Evolutionary conservation across 2,329 filamentous ascomycete genomes (phyloP), one percentile per base, ranked within the genome.

Genomic region (Tolypocladium ovalisporum): DNA sequence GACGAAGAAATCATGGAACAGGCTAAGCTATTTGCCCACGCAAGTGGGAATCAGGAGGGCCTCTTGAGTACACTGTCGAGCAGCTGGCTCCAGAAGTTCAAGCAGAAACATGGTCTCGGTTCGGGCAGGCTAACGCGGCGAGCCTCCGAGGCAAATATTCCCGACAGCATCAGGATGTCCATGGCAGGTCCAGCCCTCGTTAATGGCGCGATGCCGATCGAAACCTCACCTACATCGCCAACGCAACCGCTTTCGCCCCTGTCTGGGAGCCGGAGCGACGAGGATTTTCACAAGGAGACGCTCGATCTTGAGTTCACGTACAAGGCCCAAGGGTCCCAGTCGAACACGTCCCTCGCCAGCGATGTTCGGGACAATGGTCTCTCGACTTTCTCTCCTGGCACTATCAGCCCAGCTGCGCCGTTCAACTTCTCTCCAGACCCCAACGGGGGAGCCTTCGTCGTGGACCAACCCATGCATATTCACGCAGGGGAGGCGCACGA

Each of bases 81-180:
- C 35, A 85, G 79, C 63, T 97, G 93, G 92, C 79, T 97, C 37
- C 90, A 96, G 67, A 95, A 94, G 69, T 97, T 97, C 78, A 96
- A 97, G 76, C 84, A 90, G 68, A 96, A 93, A 75, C 87, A 96
- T 69, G 85, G 74, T 35, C 74, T 83, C 57, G 75, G 72, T 19
- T 74, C 73, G 19, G 76, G 73, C 19, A 79, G 75, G 59, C 66
- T 84, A 40, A 75, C 77, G 60, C 75, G 83, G 51, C 74, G 83
- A 56, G 82, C 82, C 8, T 86, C 83, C 3, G 83, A 86, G 68
- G 81, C 85, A 40, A 91, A 89, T 68, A 88, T 92, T 56, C 81
- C 85, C 0, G 87, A 89, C 64, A 83, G 79, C 58, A 81, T 80
- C 29, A 80, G 82, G 57, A 74, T 82, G 61, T 81, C 79, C 61